Evolutionary conservation across 441 rosid genomes (phyloP), one percentile per base, ranked within the genome.

Genomic region (Geranium incanum): DNA sequence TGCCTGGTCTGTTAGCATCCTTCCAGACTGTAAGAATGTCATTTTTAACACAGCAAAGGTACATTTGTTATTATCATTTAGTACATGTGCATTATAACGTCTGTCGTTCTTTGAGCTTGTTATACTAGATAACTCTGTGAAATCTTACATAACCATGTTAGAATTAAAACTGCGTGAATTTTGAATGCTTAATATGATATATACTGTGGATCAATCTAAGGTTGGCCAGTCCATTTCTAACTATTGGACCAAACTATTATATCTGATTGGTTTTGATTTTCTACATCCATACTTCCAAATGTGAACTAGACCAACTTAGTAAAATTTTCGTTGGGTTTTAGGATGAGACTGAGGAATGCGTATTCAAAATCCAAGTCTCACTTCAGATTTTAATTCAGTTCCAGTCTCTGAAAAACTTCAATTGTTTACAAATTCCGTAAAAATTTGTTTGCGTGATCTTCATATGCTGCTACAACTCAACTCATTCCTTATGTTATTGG

Each of bases 1-100:
- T 4, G 87, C 93, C 76, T 88, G 93, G 93, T 88, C 93, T 11
- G 90, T 88, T 9, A 88, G 93, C 86, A 85, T 88, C 68, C 89
- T 88, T 33, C 87, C 93, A 5, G 93, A 88, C 71, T 88, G 90
- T 69, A 84, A 74, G 78, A 81, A 84, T 68, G 87, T 83, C 67
- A 72, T 85, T 38, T 85, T 81, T 71, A 88, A 85, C 82, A 86
- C 93, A 1, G 90, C 86, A 18, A 88, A 86, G 93, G 93, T 88
- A 81, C 38, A 1, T 18, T 50, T 57, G 2, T 28, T 37, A 4
- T 23, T 43, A 7, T 39, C 28, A 15, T 55, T 60, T 69, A 63
- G 55, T 48, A 18, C 48, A 36, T 19, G 57, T 59, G 63, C 21
- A 57, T 28, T 57, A 43, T 36, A 67, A 66, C 23, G 41, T 16